Conservation (phyloP, 495 filamentous ascomycete species). For the Pseudevernia furfuracea region DNA sequence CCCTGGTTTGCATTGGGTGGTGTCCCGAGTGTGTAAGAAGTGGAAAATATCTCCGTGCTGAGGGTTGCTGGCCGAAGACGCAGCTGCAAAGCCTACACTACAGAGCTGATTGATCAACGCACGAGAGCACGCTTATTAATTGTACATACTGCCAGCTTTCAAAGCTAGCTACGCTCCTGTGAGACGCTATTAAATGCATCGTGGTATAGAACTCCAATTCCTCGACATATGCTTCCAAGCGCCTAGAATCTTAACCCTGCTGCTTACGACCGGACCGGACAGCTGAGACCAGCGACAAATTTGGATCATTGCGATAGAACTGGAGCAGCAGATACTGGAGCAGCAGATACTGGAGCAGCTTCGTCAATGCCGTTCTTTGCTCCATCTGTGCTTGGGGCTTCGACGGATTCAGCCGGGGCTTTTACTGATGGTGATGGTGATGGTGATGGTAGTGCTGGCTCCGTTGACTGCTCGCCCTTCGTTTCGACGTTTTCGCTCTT, state of each 20-base stretch:
- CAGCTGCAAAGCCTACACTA: constrained; percentile 2
- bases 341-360: neutral
- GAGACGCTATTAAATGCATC: constrained; percentile 5
- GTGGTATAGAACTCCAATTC: constrained; percentile 19
- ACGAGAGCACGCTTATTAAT: constrained; percentile 5
- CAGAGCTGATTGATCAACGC: neutral
- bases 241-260: neutral
- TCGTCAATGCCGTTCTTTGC: constrained; percentile 1
- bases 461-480: constrained; percentile 13
- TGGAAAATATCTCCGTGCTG: neutral
- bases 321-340: neutral
- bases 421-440: constrained; percentile 9
- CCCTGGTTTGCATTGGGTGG: neutral
- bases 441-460: constrained; percentile 7
- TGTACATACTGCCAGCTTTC: constrained; percentile 12
- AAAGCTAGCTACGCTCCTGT: constrained; percentile 13
- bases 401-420: constrained; percentile 12
- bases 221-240: neutral
- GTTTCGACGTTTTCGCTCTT: constrained; percentile 19
- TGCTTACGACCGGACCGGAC: constrained; percentile 3
- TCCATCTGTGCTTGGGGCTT: constrained; percentile 14
- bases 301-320: neutral
- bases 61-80: neutral
- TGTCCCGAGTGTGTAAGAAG: neutral
- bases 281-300: neutral